Conservation (phyloP, 352 stramenopile genomes). For the Phytophthora gonapodyides region DNA sequence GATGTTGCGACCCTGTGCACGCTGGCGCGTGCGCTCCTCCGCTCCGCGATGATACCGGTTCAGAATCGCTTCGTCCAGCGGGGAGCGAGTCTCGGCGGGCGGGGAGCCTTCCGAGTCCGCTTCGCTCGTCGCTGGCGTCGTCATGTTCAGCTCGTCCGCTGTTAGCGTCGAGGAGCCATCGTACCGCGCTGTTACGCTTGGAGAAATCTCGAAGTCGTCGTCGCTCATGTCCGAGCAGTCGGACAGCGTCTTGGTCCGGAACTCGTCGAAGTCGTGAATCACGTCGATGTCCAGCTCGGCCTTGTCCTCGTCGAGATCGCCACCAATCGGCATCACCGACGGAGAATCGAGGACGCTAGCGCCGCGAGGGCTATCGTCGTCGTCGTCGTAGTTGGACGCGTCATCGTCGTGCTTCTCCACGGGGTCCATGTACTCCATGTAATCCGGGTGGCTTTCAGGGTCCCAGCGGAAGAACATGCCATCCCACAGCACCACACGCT, state of each 20-base stretch:
- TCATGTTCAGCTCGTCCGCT: conserved; percentile 38
- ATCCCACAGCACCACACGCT: conserved; percentile 86
- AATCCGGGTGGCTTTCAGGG: conserved; percentile 81
- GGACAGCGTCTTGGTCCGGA: conserved; percentile 66
- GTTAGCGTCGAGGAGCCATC: conserved; percentile 39
- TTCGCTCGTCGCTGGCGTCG: conserved; percentile 30
- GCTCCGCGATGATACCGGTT: conserved; percentile 62
- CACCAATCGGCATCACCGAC: conserved; percentile 47
- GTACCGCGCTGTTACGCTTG: conserved; percentile 40
- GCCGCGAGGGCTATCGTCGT: conserved; percentile 36
- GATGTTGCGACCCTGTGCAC: conserved; percentile 76
- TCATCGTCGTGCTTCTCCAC: conserved; percentile 46
- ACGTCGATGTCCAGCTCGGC: conserved; percentile 78
- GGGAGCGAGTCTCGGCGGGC: conserved; percentile 24
- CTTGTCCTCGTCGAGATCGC: conserved; percentile 69
- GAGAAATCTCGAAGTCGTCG: conserved; percentile 58
- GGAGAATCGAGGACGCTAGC: conserved; percentile 41
- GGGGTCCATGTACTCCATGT: conserved; percentile 87
- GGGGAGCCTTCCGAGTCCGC: conserved; percentile 33
- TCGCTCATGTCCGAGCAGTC: conserved; percentile 87
- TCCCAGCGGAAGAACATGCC: conserved; percentile 90
- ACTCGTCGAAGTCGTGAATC: conserved; percentile 84
- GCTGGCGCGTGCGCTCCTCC: conserved; percentile 79
- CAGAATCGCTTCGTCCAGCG: conserved; percentile 52
- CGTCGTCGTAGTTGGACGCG: conserved; percentile 34